A percentile compares a stretch with the other conserved stretches of the same genome.
These are phyloP conservation scores for Pythium rhizo-oryzae DNA, from an alignment of 352 stramenopile species.

Conservation along the genomic window DNA sequence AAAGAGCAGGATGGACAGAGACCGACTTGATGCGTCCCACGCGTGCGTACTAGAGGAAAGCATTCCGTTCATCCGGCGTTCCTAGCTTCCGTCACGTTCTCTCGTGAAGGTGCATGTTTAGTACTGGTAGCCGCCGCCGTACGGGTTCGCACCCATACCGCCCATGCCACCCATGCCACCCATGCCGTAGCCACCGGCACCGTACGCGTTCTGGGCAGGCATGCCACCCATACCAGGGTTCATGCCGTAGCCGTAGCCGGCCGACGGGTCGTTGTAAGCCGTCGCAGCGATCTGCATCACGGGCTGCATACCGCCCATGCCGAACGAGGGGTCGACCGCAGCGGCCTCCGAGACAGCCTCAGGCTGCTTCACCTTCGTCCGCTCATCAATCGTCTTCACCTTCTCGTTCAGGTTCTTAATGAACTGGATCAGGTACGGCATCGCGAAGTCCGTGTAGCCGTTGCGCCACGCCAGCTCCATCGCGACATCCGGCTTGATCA, in stretches of 20 bases:
- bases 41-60: slow-evolving; percentile 1
- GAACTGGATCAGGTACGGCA: slow-evolving; percentile 99
- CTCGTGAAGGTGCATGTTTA: slow-evolving; percentile 17
- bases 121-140: slow-evolving; percentile 41
- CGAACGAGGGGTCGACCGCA: slow-evolving; percentile 65
- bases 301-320: slow-evolving; percentile 79
- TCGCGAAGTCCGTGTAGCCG: slow-evolving; percentile 98
- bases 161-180: slow-evolving; percentile 47
- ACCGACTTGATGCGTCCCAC: slow-evolving; percentile 6
- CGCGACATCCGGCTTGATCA: slow-evolving; percentile 98
- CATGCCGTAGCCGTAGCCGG: slow-evolving; percentile 38
- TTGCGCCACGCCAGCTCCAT: slow-evolving; percentile 99
- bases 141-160: slow-evolving; percentile 41
- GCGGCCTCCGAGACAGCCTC: slow-evolving; percentile 54
- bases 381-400: slow-evolving; percentile 93
- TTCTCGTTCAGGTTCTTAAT: slow-evolving; percentile 96
- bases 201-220: slow-evolving; percentile 58
- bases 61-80: slow-evolving; percentile 17
- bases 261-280: slow-evolving; percentile 81
- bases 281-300: slow-evolving; percentile 84
- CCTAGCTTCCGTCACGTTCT: slow-evolving; percentile 10
- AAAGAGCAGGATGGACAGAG: slow-evolving; percentile 16
- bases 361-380: slow-evolving; percentile 84
- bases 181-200: slow-evolving; percentile 49
- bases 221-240: slow-evolving; percentile 40